Percentiles rank a stretch among this genome's conserved stretches.
phyloP scores from a whole-genome alignment of 352 stramenopile genomes.

The Globisporangium spiculum region DNA sequence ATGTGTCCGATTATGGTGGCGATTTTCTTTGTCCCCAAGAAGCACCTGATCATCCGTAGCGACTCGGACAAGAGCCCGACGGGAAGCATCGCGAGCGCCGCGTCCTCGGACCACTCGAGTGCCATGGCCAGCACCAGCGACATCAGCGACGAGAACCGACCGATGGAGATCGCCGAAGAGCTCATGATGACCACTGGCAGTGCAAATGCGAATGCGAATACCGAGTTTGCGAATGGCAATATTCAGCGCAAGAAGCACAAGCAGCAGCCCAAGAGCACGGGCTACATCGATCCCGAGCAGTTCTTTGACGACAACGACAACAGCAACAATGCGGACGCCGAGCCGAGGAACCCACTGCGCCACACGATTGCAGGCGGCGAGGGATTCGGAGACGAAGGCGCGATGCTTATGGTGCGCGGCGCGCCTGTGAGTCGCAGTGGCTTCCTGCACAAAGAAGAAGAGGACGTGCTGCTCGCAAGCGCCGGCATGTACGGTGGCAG shows the following conservation, averaged over 20 bases:
- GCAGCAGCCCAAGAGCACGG: constrained; percentile 12
- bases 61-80: constrained; percentile 45
- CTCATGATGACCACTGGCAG: not conserved
- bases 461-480: constrained; percentile 70
- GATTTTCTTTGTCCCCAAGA: constrained; percentile 80
- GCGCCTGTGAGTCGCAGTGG: constrained; percentile 54
- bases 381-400: constrained; percentile 39
- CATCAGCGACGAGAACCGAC: constrained; percentile 40
- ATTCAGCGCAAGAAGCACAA: constrained; percentile 7
- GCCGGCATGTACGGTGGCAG: constrained; percentile 67
- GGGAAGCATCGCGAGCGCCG: constrained; percentile 34
- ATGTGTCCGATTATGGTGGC: constrained; percentile 72
- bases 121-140: constrained; percentile 22
- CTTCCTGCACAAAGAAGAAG: constrained; percentile 62
- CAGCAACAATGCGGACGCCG: constrained; percentile 10
- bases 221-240: not conserved
- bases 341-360: constrained; percentile 23
- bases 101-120: constrained; percentile 38
- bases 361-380: constrained; percentile 29
- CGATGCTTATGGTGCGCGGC: constrained; percentile 32
- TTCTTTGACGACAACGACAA: constrained; percentile 7
- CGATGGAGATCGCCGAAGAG: constrained; percentile 36
- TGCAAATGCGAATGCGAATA: no score
- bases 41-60: constrained; percentile 71
- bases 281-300: not conserved